Percentiles rank a stretch among this genome's conserved stretches.
These are phyloP conservation scores for Penicillium psychrofluorescens DNA, from an alignment of 495 filamentous ascomycete species.

Conservation along the genomic window DNA sequence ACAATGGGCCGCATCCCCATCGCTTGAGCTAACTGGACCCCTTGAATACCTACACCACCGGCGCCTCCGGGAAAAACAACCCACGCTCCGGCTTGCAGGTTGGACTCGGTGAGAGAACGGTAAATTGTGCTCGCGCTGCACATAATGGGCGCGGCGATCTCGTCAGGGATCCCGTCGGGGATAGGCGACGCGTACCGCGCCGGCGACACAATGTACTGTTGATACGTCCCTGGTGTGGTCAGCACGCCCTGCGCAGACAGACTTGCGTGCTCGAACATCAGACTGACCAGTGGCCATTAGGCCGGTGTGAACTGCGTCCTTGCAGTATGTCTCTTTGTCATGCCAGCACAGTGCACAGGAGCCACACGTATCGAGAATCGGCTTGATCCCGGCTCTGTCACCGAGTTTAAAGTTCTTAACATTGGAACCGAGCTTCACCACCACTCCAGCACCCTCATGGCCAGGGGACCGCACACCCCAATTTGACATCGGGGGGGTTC, in stretches of 20 bases:
- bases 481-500: constrained; percentile 36
- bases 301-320: constrained; percentile 23
- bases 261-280: not conserved
- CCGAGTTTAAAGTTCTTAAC: constrained; percentile 50
- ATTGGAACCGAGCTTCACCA: constrained; percentile 44
- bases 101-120: constrained; percentile 45
- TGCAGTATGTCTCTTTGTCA: constrained; percentile 38
- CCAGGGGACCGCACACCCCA: constrained; percentile 44
- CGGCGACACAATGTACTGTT: constrained; percentile 58
- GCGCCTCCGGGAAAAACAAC: constrained; percentile 48
- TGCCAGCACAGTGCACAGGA: constrained; percentile 41
- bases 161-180: constrained; percentile 51
- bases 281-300: constrained; percentile 25
- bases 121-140: constrained; percentile 53
- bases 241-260: not conserved
- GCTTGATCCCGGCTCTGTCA: constrained; percentile 54
- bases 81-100: constrained; percentile 51
- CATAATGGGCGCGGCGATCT: constrained; percentile 54
- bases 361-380: constrained; percentile 45
- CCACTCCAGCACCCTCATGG: constrained; percentile 50
- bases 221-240: constrained; percentile 47
- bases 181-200: constrained; percentile 61
- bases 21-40: constrained; percentile 50
- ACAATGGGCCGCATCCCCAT: constrained; percentile 50
- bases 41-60: constrained; percentile 57